Base-by-base conservation (phyloP, 2,329 filamentous ascomycete genomes). In the Paraconiothyrium brasiliense region DNA sequence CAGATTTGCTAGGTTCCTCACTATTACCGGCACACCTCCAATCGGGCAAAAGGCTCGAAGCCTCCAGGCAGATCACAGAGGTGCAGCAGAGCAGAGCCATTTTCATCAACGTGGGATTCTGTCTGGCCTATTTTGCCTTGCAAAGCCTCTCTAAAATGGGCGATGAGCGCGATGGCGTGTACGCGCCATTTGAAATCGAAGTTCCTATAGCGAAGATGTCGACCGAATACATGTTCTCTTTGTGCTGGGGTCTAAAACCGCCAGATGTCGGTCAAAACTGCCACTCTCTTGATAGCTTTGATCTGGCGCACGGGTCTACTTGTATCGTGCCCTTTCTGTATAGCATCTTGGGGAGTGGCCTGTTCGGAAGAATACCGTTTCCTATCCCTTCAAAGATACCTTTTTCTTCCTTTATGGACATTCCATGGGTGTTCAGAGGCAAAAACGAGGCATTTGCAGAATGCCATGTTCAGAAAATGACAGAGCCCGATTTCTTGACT, bases 381-480 rank as follows among this genome's bases (percentile, higher is more conserved):
- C 69, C 70, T 2, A 35, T 48, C 7, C 68, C 66, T 14, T 47
- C 46, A 6, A 54, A 50, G 2, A 70, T 70, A 32, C 57, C 57
- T 0, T 71, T 72, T 24, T 9, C 30, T 8, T 43, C 44, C 0
- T 64, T 63, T 6, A 67, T 72, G 67, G 41, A 64, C 10, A 58
- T 72, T 37, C 70, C 68, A 2, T 52, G 41, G 11, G 34, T 66
- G 1, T 68, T 64, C 14, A 48, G 16, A 9, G 49, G 47, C 20
- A 48, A 41, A 1, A 41, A 57, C 10, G 59, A 56, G 20, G 32
- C 50, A 0, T 73, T 73, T 14, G 50, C 47, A 9, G 63, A 34
- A 11, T 68, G 65, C 14, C 68, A 74, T 54, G 41, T 65, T 9
- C n/a, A 50, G 3, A 56, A 54, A 9, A 73, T 73, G 71, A 59